Conservation (phyloP, 768 basidiomycete genomes). For the Kwoniella sp. region DNA sequence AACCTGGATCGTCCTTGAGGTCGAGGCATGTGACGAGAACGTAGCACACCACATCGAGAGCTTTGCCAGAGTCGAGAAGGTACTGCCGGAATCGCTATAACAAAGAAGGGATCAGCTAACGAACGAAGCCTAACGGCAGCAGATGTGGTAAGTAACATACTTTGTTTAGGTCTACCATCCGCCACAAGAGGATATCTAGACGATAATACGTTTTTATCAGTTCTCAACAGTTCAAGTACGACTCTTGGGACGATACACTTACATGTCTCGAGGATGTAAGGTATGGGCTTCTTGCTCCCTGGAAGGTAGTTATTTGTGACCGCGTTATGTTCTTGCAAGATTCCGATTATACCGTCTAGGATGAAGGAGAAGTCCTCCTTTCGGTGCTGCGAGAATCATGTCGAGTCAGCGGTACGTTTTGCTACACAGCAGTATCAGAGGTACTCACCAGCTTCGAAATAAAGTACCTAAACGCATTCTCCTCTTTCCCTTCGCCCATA, state of each 20-base stretch:
- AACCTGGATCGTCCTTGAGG: conserved; percentile 91
- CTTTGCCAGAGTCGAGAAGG: conserved; percentile 76
- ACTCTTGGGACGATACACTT: conserved; percentile 48
- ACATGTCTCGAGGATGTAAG: conserved; percentile 82
- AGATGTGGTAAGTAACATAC: too few relatives aligned
- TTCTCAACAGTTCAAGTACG: background rate
- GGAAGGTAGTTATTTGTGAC: conserved; percentile 75
- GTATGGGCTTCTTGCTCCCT: conserved; percentile 78
- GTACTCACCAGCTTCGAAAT: conserved; percentile 76
- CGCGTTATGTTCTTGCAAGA: conserved; percentile 66
- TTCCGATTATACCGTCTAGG: conserved; percentile 66
- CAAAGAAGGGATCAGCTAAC: background rate
- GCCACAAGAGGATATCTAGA: conserved; percentile 67
- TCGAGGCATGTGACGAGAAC: conserved; percentile 80
- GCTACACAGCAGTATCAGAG: background rate
- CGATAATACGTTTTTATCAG: background rate
- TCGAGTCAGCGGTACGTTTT: conserved; percentile 17
- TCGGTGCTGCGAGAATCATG: conserved; percentile 66
- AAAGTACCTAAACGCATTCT: conserved; percentile 88
- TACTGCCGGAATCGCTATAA: conserved; percentile 84
- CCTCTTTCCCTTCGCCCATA: conserved; percentile 50
- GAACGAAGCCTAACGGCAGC: too few relatives aligned
- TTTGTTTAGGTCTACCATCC: conserved; percentile 89
- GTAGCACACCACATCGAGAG: conserved; percentile 74
- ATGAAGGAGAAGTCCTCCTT: conserved; percentile 85